phyloP scores from a whole-genome alignment of 148 eudicot species.

The Simmondsia chinensis region DNA sequence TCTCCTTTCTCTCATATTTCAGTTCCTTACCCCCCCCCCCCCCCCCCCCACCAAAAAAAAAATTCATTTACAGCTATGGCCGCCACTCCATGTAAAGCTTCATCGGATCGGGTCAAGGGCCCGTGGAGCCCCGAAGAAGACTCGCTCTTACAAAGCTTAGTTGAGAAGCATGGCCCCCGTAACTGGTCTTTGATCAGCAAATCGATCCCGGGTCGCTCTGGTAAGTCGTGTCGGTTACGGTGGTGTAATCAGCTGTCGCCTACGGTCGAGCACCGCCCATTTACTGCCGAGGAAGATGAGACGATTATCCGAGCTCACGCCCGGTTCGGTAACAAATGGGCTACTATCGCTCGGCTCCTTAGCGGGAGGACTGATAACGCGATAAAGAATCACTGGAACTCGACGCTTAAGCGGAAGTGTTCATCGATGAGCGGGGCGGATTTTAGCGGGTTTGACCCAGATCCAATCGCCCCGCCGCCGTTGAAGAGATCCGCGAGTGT shows the following conservation, averaged over 20 bases:
- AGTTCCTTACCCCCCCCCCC: neutral
- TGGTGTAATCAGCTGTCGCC: slow-evolving; percentile 69
- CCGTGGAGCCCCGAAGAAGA: slow-evolving; percentile 74
- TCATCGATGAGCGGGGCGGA: slow-evolving; percentile 33
- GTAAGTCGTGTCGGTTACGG: slow-evolving; percentile 52
- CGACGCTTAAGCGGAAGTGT: slow-evolving; percentile 47
- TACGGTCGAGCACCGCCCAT: slow-evolving; percentile 50
- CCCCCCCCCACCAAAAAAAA: no score
- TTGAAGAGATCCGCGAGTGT: slow-evolving; percentile 48
- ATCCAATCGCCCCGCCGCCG: slow-evolving; percentile 12
- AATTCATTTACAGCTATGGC: neutral
- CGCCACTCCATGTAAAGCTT: neutral
- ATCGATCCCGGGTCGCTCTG: slow-evolving; percentile 51
- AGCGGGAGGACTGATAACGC: slow-evolving; percentile 63
- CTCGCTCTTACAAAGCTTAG: slow-evolving; percentile 23
- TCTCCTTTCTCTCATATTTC: neutral
- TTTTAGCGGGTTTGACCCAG: slow-evolving; percentile 13
- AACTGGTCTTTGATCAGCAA: slow-evolving; percentile 54
- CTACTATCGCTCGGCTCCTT: slow-evolving; percentile 46
- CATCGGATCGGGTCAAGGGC: slow-evolving; percentile 48
- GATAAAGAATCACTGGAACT: slow-evolving; percentile 59
- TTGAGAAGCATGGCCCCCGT: slow-evolving; percentile 40
- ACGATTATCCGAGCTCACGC: slow-evolving; percentile 45
- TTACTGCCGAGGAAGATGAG: slow-evolving; percentile 43
- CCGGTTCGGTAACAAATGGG: slow-evolving; percentile 53